Base-by-base conservation (phyloP, 139 green algal genomes). In the Pseudopediastrum boryanum region DNA sequence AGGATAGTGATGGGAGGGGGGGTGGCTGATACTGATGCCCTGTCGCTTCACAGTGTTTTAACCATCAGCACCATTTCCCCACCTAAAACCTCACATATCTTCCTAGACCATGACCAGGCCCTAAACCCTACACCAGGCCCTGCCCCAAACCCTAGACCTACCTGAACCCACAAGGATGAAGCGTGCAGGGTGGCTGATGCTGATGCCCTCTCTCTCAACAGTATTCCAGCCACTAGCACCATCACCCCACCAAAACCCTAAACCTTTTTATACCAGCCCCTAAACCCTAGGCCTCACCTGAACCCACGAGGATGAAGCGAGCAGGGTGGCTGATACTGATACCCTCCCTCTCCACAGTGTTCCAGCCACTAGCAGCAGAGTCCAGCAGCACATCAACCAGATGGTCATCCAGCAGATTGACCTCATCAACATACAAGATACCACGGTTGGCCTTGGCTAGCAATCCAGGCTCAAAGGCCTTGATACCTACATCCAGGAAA, bases 381-480 rank as follows among this genome's bases (percentile, higher is more conserved):
- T 94, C 90, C 35, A 94, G 88, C 76, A 91, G 81, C 78, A 98
- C 92, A 71, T 98, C 93, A 33, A 82, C 76, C 66, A 96, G 85
- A 43, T 88, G 88, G 70, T 97, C 92, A 58, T 95, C 91, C 80
- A 96, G 85, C 76, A 96, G 83, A 83, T 96, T 96, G 4, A 94
- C 90, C 84, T 97, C 92, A 76, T 91, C 87, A 19, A 88, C 83
- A 52, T 98, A 98, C 86, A 98, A 81, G 74, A 98, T 95, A 71
- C 93, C 94, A 25, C 93, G 85, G 89, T 98, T 97, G 51, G 93
- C 93, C 77, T 89, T 91, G 54, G 92, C 92, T 67, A 95, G 85
- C 42, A 92, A 80, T 36, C 87, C 86, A 4, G 88, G 87, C 85
- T 90, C 83, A 67, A 89, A 93, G 0, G 88, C 88, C 79, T 92